Percentiles rank a stretch among this genome's conserved stretches.
Conservation (phyloP, 2,329 filamentous ascomycete genomes). For the Aspergillus versicolor region DNA sequence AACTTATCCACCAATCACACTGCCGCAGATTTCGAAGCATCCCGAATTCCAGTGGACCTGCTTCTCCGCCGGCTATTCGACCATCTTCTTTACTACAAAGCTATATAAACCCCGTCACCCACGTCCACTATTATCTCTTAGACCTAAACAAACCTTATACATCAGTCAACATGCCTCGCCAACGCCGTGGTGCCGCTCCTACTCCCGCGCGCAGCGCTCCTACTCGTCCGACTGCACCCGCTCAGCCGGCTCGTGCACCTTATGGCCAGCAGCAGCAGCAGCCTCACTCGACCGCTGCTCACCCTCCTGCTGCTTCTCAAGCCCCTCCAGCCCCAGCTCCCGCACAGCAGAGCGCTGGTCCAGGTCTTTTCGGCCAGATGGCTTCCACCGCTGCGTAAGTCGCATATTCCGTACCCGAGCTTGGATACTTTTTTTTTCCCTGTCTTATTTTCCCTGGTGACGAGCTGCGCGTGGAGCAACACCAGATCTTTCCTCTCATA, state of each 20-base stretch:
- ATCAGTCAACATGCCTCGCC: slow-evolving; percentile 68
- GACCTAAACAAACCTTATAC: slow-evolving; percentile 25
- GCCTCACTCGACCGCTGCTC: slow-evolving; percentile 66
- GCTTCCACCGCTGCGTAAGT: slow-evolving; percentile 96
- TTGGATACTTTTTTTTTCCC: background rate
- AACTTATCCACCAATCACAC: slow-evolving; percentile 12
- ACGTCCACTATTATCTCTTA: slow-evolving; percentile 13
- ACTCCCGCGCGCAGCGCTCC: slow-evolving; percentile 57
- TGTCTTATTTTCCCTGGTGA: background rate
- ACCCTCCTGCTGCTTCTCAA: slow-evolving; percentile 48
- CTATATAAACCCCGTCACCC: slow-evolving; percentile 15
- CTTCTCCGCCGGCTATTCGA: slow-evolving; percentile 23
- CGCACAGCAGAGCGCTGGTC: slow-evolving; percentile 59
- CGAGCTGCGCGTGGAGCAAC: background rate
- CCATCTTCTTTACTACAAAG: slow-evolving; percentile 19
- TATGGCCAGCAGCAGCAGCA: slow-evolving; percentile 63
- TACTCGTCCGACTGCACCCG: slow-evolving; percentile 64
- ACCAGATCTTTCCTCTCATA: background rate
- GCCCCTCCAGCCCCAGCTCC: slow-evolving; percentile 39
- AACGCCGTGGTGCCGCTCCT: slow-evolving; percentile 63
- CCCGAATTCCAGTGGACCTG: background rate
- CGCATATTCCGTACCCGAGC: slow-evolving; percentile 2
- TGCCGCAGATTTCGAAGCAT: slow-evolving; percentile 25
- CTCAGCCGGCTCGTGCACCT: slow-evolving; percentile 54
- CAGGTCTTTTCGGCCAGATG: slow-evolving; percentile 94